Conservation (phyloP, 345 rosid species). For the Syzygium grande region DNA sequence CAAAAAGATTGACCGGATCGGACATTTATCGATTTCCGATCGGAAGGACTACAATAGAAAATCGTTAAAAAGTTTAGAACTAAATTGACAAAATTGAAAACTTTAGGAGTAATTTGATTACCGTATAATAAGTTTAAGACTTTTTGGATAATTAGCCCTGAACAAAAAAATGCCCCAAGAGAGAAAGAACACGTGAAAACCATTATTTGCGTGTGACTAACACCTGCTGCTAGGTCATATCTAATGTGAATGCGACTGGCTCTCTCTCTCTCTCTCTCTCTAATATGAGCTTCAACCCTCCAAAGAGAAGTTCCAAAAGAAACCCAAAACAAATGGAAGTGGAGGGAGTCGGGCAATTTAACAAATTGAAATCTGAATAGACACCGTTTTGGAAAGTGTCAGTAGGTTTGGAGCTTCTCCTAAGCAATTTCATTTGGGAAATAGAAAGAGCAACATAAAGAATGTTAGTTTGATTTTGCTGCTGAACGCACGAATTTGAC, state of each 20-base stretch:
- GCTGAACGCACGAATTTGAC: not conserved
- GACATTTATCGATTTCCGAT: fast-evolving
- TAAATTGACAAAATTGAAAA: not conserved
- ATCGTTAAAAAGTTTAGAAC: fast-evolving
- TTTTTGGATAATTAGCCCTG: not conserved
- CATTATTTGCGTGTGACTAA: not conserved
- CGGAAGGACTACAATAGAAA: not conserved
- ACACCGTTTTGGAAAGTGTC: not conserved
- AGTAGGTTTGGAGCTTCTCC: not conserved
- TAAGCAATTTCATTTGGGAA: not conserved
- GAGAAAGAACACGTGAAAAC: not conserved
- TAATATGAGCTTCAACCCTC: not conserved
- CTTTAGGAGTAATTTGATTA: fast-evolving
- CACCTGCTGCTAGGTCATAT: not conserved
- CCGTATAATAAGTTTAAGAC: not conserved
- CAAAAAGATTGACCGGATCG: fast-evolving
- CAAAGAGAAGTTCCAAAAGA: not conserved
- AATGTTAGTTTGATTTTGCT: not conserved
- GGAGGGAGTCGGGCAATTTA: not conserved
- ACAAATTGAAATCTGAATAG: not conserved
- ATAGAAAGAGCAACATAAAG: not conserved
- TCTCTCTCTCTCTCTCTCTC: not conserved
- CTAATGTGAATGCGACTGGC: not conserved
- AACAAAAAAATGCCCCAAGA: not conserved
- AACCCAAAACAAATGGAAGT: not conserved